Base-by-base conservation (phyloP, 1,139 yeast genomes). In the Protomyces lactucae-debilis region DNA sequence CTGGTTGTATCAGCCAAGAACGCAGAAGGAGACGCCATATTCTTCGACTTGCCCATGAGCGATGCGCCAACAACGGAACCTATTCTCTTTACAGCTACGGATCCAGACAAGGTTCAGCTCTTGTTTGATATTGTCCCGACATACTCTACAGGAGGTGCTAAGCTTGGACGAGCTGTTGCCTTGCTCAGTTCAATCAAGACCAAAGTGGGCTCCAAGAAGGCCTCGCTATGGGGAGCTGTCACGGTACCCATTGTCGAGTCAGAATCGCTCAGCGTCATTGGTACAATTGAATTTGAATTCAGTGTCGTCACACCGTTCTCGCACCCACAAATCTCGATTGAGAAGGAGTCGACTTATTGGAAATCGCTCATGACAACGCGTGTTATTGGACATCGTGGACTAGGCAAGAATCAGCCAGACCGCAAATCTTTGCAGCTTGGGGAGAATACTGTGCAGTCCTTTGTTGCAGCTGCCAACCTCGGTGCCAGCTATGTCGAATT, bases 381-480 rank as follows among this genome's bases (percentile, higher is more conserved):
- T 68, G 96, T 93, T 45, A 93, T 93, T 76, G 99, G 99, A 1
- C 99, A 93, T 73, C 84, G 99, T 72, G 99, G 99, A 6, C 79
- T 91, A 69, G 99, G 99, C 69, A 92, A 91, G 77, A 93, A 93
- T 76, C 78, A 79, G 52, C 63, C 67, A 18, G 82, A 83, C 57
- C 82, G 86, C 63, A 85, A 84, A 69, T 88, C 96, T 4, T 80
- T 93, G 72, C 99, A 93, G 76, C 79, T 93, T 67, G 99, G 99
- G 53, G 99, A 93, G 73, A 93, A 93, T 73, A 93, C 99, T 0
- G 88, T 93, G 43, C 97, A 92, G 73, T 88, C 96, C 0, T 93
- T 93, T 70, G 88, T 93, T 73, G 96, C 97, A 10, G 99, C 99
- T 0, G 97, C 98, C 0, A 91, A 96, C 3, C 78, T 93, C 70